Evolutionary conservation across 768 basidiomycete genomes (phyloP).

Genomic region (Botryobasidium botryosum): DNA sequence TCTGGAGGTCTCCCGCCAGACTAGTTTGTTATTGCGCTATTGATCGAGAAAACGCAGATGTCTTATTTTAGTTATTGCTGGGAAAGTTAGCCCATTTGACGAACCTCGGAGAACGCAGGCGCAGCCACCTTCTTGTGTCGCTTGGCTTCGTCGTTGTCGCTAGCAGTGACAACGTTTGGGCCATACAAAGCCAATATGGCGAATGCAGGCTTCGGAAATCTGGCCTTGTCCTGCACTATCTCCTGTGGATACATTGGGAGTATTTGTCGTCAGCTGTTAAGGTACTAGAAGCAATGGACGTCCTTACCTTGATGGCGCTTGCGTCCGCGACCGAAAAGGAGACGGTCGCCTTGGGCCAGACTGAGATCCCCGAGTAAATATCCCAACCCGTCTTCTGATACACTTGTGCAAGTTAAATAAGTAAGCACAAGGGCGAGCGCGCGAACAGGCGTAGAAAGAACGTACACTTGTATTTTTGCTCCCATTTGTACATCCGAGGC

Average conservation of each 20-base stretch:
- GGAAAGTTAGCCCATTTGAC: no score
- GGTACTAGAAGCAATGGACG: background rate
- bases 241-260: no score
- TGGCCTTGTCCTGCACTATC: background rate
- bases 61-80: no score
- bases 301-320: slow-evolving; percentile 1
- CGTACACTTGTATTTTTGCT: no score
- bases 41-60: no score
- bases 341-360: no score
- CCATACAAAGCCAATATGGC: background rate
- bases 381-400: background rate
- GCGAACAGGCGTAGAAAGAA: no score
- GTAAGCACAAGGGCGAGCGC: no score
- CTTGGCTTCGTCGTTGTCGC: background rate
- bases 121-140: slow-evolving; percentile 3
- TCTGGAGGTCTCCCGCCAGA: background rate
- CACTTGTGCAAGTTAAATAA: no score
- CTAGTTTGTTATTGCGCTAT: no score
- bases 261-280: slow-evolving; percentile 3
- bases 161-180: slow-evolving; percentile 1
- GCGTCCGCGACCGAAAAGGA: slow-evolving; percentile 3
- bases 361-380: background rate
- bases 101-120: no score
- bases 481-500: no score
- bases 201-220: slow-evolving; percentile 2